phyloP scores from a whole-genome alignment of 1,284 basidiomycete genomes.

The Cronartium quercuum region DNA sequence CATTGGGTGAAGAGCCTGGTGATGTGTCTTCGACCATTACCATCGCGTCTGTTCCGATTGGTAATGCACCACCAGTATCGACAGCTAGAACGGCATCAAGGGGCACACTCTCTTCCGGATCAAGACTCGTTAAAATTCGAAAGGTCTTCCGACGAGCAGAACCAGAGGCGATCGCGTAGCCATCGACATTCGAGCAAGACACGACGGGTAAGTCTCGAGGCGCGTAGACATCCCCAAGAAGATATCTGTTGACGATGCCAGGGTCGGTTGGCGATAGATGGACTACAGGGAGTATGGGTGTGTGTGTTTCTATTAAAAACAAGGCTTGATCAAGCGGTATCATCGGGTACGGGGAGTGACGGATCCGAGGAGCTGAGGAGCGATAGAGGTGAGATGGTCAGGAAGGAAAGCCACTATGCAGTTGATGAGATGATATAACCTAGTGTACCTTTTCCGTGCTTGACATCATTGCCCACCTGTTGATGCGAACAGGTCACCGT shows the following conservation, averaged over 20 bases:
- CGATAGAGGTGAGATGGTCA: background rate
- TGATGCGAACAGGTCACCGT: no score
- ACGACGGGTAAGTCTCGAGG: background rate
- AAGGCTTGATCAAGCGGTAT: background rate
- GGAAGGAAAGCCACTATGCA: no score
- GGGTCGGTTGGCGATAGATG: background rate
- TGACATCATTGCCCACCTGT: no score
- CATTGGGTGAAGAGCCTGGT: constrained; percentile 51
- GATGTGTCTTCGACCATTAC: constrained; percentile 85
- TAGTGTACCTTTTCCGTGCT: no score
- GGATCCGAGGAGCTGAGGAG: background rate
- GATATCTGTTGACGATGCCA: background rate
- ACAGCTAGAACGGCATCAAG: constrained; percentile 62
- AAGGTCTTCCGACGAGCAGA: background rate
- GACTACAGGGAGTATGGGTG: background rate
- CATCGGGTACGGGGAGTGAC: background rate
- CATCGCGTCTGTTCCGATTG: constrained; percentile 65
- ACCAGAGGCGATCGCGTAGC: background rate
- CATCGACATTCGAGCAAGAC: background rate
- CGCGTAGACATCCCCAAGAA: background rate
- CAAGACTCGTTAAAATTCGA: background rate
- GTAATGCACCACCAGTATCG: constrained; percentile 71
- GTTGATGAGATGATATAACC: no score
- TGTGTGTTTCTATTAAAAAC: background rate
- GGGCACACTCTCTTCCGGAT: no score